These are phyloP conservation scores for Myochromella boudieri DNA, from an alignment of 768 basidiomycete genomes.

Conservation along the genomic window DNA sequence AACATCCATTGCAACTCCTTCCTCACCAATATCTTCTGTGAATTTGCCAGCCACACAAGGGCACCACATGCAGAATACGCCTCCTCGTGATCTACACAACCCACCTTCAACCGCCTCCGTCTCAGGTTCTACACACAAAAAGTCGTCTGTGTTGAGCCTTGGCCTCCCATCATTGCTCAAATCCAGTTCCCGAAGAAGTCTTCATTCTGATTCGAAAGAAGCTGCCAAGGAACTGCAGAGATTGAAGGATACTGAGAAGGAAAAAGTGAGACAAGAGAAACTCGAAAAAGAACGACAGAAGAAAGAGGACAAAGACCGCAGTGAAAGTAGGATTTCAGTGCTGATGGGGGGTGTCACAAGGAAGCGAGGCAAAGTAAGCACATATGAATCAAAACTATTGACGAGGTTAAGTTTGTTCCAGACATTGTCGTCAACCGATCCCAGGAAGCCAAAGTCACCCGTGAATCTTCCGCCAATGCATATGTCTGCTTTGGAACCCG, in stretches of 20 bases:
- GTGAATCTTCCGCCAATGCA: slow-evolving; percentile 88
- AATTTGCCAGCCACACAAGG: slow-evolving; percentile 38
- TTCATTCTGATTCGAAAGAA: slow-evolving; percentile 70
- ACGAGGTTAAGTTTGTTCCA: slow-evolving; percentile 28
- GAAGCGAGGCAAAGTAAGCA: slow-evolving; percentile 84
- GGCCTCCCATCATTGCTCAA: slow-evolving; percentile 83
- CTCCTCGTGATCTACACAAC: slow-evolving; percentile 55
- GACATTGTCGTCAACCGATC: slow-evolving; percentile 84
- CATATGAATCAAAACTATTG: slow-evolving; percentile 3
- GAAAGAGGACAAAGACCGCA: slow-evolving; percentile 86
- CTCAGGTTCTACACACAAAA: slow-evolving; percentile 67
- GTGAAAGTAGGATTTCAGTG: slow-evolving; percentile 86
- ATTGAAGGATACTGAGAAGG: slow-evolving; percentile 52
- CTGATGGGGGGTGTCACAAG: slow-evolving; percentile 72
- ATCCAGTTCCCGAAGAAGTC: slow-evolving; percentile 78
- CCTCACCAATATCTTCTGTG: slow-evolving; percentile 48
- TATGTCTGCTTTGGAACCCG: slow-evolving; percentile 77
- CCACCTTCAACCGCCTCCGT: slow-evolving; percentile 53
- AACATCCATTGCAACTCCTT: slow-evolving; percentile 46
- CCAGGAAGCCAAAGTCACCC: slow-evolving; percentile 69
- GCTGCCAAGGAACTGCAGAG: slow-evolving; percentile 42
- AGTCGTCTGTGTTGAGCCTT: slow-evolving; percentile 79
- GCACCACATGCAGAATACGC: slow-evolving; percentile 40
- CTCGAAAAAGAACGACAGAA: slow-evolving; percentile 51
- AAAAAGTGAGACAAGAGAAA: slow-evolving; percentile 39